Base-by-base conservation (phyloP, 495 filamentous ascomycete genomes). In the Echria macrotheca region DNA sequence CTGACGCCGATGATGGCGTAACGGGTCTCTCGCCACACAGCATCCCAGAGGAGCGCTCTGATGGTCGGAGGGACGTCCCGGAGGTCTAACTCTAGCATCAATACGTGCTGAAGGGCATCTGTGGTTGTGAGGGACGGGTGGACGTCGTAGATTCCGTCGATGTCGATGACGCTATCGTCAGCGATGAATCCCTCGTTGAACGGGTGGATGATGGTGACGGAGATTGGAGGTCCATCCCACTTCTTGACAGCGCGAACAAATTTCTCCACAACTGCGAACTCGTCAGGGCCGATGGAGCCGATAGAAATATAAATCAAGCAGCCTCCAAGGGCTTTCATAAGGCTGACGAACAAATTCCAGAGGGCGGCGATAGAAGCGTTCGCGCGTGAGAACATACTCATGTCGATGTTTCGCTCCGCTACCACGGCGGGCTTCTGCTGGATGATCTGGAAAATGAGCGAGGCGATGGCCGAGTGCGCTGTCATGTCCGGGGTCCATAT, bases 401-500 rank as follows among this genome's bases (percentile, higher is more conserved):
- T 35, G 7, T 43, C 41, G 15, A 56, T 19, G 18, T 25, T 32
- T 1, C 24, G 29, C 37, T 52, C 33, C 0, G 28, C 21, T 10
- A 49, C 23, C 2, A 44, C 38, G 1, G 28, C 39, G n/a, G 54
- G 54, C n/a, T 31, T 26, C 21, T 56, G 54, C 35, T 49, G 49
- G 28, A 56, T 21, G 31, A 56, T 47, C 33, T 56, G 54, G 26
- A 56, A 45, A 31, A 52, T 37, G 4, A 56, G 44, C 17, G 31
- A 33, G 15, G 49, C 49, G 1, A 56, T 29, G 12, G 54, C 54
- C 25, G 54, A 32, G 26, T 56, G 54, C 31, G 46, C 54, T n/a
- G 49, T 56, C 49, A 52, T 52, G 38, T 50, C 54, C n/a, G 32
- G 43, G 10, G 54, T 50, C 54, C 54, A 52, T 26, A 56, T 45